Evolutionary conservation across 176 grass and related monocot genomes (phyloP), one percentile per base, ranked within the genome.

Genomic region (Avena sativa): DNA sequence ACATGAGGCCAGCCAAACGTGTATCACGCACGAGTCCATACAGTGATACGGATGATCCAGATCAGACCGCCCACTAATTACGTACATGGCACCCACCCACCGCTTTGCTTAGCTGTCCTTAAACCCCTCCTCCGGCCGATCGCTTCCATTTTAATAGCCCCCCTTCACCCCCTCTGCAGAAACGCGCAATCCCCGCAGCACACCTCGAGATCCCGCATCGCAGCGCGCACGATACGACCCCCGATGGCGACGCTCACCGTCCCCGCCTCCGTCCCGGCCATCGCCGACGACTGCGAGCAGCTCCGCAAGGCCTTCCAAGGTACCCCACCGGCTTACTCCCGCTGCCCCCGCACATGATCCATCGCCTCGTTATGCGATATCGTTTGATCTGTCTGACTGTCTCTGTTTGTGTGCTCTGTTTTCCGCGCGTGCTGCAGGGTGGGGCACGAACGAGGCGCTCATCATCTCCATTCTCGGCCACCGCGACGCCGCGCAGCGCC

Each of bases 401-500:
- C 62, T 34, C 32, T 34, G 32, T 34, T 34, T 34, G 32, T 81
- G 75, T 34, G 58, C 12, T 52, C 13, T 49, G 62, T 59, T 25
- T 36, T n/a, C 2, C 7, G 14, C 28, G 21, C 44, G 47, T 4
- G 36, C 2, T 64, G 55, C 66, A 98, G 96, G 96, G 57, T 98
- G 93, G 96, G 93, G 96, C 85, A 98, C 96, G 38, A 91, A 98
- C 67, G 93, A 98, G 85, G 83, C 53, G 13, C 83, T 95, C 78
- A 98, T 98, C 90, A 86, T 98, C 91, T 95, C 96, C 69, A 89
- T 98, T 82, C 93, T 98, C 3, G 96, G 88, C 78, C 96, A 98
- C 88, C 96, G 96, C 71, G 83, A 90, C 40, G 91, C 93, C 5
- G 86, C 86, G 56, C 93, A 94, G 82, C 93, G 93, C 75, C 68